Base-by-base conservation (phyloP, 2,329 filamentous ascomycete genomes). In the Aspergillus thermomutatus region DNA sequence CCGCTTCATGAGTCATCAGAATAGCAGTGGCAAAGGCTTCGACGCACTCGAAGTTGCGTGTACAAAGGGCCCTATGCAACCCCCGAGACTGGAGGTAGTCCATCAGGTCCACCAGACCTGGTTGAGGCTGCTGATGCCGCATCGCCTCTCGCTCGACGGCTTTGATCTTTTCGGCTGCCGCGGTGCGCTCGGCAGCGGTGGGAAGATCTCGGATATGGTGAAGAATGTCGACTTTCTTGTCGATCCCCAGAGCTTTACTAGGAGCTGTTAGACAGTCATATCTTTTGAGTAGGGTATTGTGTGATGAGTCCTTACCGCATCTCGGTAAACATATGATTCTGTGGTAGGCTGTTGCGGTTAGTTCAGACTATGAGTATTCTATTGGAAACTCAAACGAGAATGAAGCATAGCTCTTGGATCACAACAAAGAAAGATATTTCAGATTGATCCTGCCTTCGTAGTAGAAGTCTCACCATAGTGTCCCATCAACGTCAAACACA, bases 401-500 rank as follows among this genome's bases (percentile, higher is more conserved):
- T 8, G 31, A 37, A 37, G 41, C 5, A 45, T 9, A 31, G 52
- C 45, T 21, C 52, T 47, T 49, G 25, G 17, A 50, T 17, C 23
- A 27, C 3, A 52, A 14, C 11, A 37, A 21, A 52, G n/a, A 25
- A 27, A 49, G 28, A 65, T 17, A 37, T 6, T 4, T 14, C 31
- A 17, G 5, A 31, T 2, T 37, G 5, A 6, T 37, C 5, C 5
- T 37, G 1, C 17, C 5, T 37, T 7, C 1, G 3, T 17, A 37
- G 31, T 77, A 9, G 26, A 48, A 3, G 17, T 76, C 43, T 23
- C 21, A 95, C 92, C 89, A 97, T 58, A 97, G 76, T 25, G 93
- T 99, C 3, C 93, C 93, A 74, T 99, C 93, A 61, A 99, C 90
- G 76, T 99, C 93, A 75, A 97, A 97, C 14, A 97, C 79, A 26